These are phyloP conservation scores for Colletotrichum echinochloae DNA, from an alignment of 2,329 filamentous ascomycete species.

Conservation along the genomic window DNA sequence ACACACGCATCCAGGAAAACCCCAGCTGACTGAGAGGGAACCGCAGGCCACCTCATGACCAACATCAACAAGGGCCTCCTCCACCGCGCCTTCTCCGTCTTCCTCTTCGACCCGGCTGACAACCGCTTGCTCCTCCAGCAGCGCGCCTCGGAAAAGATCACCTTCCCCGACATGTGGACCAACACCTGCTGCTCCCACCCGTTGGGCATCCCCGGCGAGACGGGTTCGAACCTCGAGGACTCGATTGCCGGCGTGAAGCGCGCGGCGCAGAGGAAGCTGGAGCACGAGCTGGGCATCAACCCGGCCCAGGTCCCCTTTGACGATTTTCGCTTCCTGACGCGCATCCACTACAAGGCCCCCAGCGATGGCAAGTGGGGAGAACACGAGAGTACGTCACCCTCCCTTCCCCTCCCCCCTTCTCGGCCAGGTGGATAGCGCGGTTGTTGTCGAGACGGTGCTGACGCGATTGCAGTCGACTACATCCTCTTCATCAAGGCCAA, in stretches of 20 bases:
- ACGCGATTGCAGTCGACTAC: slow-evolving; percentile 80
- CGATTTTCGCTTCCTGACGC: slow-evolving; percentile 91
- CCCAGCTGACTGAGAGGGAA: slow-evolving; percentile 55
- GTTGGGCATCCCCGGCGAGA: slow-evolving; percentile 90
- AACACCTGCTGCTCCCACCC: slow-evolving; percentile 99
- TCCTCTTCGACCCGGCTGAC: slow-evolving; percentile 89
- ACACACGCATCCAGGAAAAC: not conserved
- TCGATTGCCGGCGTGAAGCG: slow-evolving; percentile 89
- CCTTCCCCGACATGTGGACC: slow-evolving; percentile 99
- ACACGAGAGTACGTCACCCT: slow-evolving; percentile 83
- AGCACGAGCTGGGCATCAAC: slow-evolving; percentile 95
- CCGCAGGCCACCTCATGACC: slow-evolving; percentile 96
- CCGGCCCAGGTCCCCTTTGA: slow-evolving; percentile 89
- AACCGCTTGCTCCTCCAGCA: slow-evolving; percentile 96
- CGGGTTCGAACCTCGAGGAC: slow-evolving; percentile 82
- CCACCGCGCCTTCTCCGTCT: slow-evolving; percentile 97
- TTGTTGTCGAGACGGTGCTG: slow-evolving; percentile 21
- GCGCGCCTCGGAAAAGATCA: slow-evolving; percentile 96
- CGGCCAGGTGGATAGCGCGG: not conserved
- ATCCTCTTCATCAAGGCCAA: slow-evolving; percentile 98
- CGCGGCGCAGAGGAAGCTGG: slow-evolving; percentile 91
- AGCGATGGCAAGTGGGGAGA: slow-evolving; percentile 99
- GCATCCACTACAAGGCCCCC: slow-evolving; percentile 98
- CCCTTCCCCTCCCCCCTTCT: not conserved
- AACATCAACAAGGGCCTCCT: slow-evolving; percentile 97